phyloP scores from a whole-genome alignment of 768 basidiomycete genomes.

The Boletus tomentosulus region DNA sequence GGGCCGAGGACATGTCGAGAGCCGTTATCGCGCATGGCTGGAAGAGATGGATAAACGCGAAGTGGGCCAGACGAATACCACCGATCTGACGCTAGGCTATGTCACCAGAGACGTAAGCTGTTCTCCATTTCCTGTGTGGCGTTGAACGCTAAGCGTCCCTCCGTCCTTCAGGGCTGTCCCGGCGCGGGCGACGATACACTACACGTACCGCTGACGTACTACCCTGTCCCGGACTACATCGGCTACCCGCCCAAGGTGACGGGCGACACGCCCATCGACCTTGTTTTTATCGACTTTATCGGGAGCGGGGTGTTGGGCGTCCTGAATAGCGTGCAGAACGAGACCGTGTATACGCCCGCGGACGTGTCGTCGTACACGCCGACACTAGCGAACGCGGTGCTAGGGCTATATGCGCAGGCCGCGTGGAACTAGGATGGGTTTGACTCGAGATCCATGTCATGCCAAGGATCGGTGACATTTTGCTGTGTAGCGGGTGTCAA shows the following conservation, averaged over 20 bases:
- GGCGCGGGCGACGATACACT: slow-evolving; percentile 70
- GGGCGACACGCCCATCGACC: slow-evolving; percentile 53
- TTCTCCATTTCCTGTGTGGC: not conserved
- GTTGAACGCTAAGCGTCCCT: not conserved
- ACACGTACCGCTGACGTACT: slow-evolving; percentile 60
- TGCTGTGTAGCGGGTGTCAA: not conserved
- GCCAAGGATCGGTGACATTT: not conserved
- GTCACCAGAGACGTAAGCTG: slow-evolving; percentile 64
- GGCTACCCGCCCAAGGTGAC: slow-evolving; percentile 50
- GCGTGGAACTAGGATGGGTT: not conserved
- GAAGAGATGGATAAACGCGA: slow-evolving; percentile 46
- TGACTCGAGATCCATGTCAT: not conserved
- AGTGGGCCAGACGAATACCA: slow-evolving; percentile 26
- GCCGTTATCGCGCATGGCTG: slow-evolving; percentile 53
- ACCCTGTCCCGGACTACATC: slow-evolving; percentile 53
- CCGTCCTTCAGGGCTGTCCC: slow-evolving; percentile 51
- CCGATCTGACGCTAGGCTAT: slow-evolving; percentile 66
- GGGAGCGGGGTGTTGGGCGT: slow-evolving; percentile 44
- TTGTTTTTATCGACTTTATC: slow-evolving; percentile 76
- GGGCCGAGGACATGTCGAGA: slow-evolving; percentile 42
- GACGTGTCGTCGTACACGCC: slow-evolving; percentile 57
- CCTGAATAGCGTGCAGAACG: slow-evolving; percentile 53
- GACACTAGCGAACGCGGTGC: slow-evolving; percentile 35
- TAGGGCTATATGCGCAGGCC: slow-evolving; percentile 34
- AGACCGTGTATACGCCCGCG: slow-evolving; percentile 43